These are phyloP conservation scores for Mycosphaerella sp. DNA, from an alignment of 2,329 filamentous ascomycete genomes.

Conservation along the genomic window DNA sequence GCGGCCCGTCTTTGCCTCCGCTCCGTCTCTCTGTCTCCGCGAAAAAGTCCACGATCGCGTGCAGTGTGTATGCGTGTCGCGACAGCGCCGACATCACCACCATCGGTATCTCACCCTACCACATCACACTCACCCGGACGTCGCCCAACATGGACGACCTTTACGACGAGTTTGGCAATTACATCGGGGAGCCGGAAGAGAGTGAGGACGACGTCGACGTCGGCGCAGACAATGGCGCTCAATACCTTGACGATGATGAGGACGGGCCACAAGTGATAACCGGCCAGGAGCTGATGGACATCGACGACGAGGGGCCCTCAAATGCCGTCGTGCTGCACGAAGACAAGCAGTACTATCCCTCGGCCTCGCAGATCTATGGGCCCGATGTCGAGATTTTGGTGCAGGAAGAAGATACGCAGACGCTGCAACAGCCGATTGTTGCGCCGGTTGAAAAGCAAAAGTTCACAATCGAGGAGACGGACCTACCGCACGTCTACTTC, in stretches of 20 bases:
- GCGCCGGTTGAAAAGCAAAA: slow-evolving; percentile 91
- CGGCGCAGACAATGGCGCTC: slow-evolving; percentile 67
- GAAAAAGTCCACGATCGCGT: not conserved
- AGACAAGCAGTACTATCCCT: slow-evolving; percentile 99
- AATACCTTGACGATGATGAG: slow-evolving; percentile 69
- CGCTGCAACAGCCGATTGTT: slow-evolving; percentile 85
- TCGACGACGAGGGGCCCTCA: slow-evolving; percentile 83
- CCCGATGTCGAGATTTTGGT: slow-evolving; percentile 91
- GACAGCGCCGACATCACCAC: slow-evolving; percentile 4
- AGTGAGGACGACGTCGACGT: slow-evolving; percentile 81
- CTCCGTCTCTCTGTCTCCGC: not conserved
- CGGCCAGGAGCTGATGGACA: slow-evolving; percentile 85
- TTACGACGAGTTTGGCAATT: slow-evolving; percentile 99
- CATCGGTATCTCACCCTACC: not conserved
- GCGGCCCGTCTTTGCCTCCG: not conserved
- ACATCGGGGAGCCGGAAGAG: slow-evolving; percentile 87
- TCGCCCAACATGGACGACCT: slow-evolving; percentile 74
- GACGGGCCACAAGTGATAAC: slow-evolving; percentile 48
- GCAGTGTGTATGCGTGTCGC: not conserved
- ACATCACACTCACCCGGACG: not conserved
- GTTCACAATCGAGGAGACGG: slow-evolving; percentile 89
- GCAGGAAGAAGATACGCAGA: slow-evolving; percentile 94
- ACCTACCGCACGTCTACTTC: slow-evolving; percentile 82
- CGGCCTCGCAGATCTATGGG: slow-evolving; percentile 93
- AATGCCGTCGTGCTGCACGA: slow-evolving; percentile 98